Evolutionary conservation across 352 stramenopile genomes (phyloP).

Genomic region (Phytophthora sp.): DNA sequence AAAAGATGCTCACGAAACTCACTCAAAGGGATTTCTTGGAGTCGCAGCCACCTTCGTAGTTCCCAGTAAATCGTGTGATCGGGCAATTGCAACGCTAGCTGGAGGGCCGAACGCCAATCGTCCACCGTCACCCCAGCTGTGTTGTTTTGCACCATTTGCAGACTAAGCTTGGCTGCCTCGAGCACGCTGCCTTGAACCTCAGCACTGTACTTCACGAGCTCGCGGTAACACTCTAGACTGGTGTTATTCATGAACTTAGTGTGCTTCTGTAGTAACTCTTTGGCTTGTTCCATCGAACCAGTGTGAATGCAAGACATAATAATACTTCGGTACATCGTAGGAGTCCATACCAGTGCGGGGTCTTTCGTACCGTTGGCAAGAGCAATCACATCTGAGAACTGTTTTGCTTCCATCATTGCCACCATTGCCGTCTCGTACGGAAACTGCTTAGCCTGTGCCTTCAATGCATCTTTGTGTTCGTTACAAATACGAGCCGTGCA

Average conservation of each 20-base stretch:
- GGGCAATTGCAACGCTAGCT: slow-evolving; percentile 47
- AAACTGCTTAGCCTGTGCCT: neutral
- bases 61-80: slow-evolving; percentile 74
- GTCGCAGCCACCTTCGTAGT: slow-evolving; percentile 78
- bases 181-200: slow-evolving; percentile 42
- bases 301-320: slow-evolving; percentile 10
- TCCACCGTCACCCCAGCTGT: slow-evolving; percentile 43
- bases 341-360: neutral
- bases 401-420: slow-evolving; percentile 8
- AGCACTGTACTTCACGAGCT: slow-evolving; percentile 58
- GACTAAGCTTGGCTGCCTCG: slow-evolving; percentile 49
- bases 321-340: slow-evolving; percentile 6
- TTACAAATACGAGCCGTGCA: slow-evolving; percentile 3
- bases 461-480: neutral
- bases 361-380: neutral
- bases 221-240: slow-evolving; percentile 62
- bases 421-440: slow-evolving; percentile 4
- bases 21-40: slow-evolving; percentile 45
- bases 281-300: slow-evolving; percentile 15
- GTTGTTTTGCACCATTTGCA: slow-evolving; percentile 80
- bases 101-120: slow-evolving; percentile 68
- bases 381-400: slow-evolving; percentile 1
- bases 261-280: slow-evolving; percentile 4
- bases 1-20: slow-evolving; percentile 58
- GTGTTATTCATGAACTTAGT: slow-evolving; percentile 51